A percentile compares a stretch with the other conserved stretches of the same genome.
Evolutionary conservation across 2,329 filamentous ascomycete species (phyloP).

Genomic region (Nannizzia gypsea): DNA sequence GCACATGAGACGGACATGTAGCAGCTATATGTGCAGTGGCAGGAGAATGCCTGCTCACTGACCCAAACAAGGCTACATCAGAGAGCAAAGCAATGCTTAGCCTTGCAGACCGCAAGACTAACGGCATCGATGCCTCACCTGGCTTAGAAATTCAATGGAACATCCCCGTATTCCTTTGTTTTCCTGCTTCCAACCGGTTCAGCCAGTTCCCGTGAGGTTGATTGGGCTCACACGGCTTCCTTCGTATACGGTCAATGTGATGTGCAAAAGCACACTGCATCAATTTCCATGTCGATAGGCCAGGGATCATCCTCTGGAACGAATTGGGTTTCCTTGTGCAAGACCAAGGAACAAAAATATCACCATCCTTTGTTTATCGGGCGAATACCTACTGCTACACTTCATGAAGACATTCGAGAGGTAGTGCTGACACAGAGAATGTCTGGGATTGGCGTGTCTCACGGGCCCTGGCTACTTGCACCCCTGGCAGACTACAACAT

Average conservation of each 20-base stretch:
- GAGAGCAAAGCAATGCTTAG: neutral
- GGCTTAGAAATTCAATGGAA: neutral
- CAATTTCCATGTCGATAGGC: neutral
- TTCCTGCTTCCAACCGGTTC: neutral
- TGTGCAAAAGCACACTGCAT: neutral
- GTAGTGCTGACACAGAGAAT: neutral
- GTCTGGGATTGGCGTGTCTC: neutral
- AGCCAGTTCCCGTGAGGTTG: neutral
- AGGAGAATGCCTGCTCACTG: neutral
- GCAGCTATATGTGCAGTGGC: neutral
- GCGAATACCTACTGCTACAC: neutral
- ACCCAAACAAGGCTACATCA: neutral
- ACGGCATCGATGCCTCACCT: neutral
- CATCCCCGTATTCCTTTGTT: neutral
- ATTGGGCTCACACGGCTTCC: neutral
- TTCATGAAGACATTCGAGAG: neutral
- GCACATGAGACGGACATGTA: neutral
- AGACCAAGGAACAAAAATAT: neutral
- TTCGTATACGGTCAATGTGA: neutral
- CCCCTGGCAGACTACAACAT: constrained; percentile 1
- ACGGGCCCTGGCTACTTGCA: neutral
- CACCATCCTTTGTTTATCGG: neutral
- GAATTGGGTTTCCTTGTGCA: neutral
- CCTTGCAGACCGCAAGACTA: neutral
- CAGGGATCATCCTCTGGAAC: neutral